Percentiles rank a stretch among this genome's conserved stretches.
phyloP scores from a whole-genome alignment of 2,329 filamentous ascomycete genomes.

The Aspergillus sp. region DNA sequence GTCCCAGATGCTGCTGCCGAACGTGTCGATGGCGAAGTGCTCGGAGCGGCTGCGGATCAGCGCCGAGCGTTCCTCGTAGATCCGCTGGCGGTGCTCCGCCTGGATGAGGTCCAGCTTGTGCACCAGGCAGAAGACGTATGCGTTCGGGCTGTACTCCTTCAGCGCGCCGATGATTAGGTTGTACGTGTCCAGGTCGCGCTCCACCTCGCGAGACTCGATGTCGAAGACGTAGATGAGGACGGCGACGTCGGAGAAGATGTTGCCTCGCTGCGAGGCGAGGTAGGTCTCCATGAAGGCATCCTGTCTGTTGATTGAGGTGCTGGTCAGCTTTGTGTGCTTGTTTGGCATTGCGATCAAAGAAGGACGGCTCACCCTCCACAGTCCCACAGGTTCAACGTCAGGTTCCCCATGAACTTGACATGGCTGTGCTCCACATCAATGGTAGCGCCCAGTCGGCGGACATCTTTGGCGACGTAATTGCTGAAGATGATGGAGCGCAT shows the following conservation, averaged over 20 bases:
- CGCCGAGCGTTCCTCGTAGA: constrained; percentile 80
- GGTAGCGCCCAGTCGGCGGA: constrained; percentile 85
- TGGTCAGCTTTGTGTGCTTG: neutral
- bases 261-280: constrained; percentile 87
- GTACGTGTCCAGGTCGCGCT: constrained; percentile 90
- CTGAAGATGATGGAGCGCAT: constrained; percentile 99
- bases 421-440: constrained; percentile 98
- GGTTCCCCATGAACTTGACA: constrained; percentile 97
- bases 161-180: constrained; percentile 85
- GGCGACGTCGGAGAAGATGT: constrained; percentile 95
- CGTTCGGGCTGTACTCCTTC: constrained; percentile 74
- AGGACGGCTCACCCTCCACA: constrained; percentile 70
- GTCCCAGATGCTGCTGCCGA: constrained; percentile 97
- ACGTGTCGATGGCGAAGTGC: constrained; percentile 75
- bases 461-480: constrained; percentile 97
- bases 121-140: constrained; percentile 89
- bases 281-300: constrained; percentile 99
- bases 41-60: constrained; percentile 75
- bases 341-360: neutral
- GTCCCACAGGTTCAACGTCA: constrained; percentile 97
- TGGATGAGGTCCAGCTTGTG: constrained; percentile 99
- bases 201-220: constrained; percentile 92
- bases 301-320: constrained; percentile 57
- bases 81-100: constrained; percentile 69
- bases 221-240: constrained; percentile 99